Evolutionary conservation across 2,329 filamentous ascomycete genomes (phyloP).

Genomic region (Tolypocladium tundrense): DNA sequence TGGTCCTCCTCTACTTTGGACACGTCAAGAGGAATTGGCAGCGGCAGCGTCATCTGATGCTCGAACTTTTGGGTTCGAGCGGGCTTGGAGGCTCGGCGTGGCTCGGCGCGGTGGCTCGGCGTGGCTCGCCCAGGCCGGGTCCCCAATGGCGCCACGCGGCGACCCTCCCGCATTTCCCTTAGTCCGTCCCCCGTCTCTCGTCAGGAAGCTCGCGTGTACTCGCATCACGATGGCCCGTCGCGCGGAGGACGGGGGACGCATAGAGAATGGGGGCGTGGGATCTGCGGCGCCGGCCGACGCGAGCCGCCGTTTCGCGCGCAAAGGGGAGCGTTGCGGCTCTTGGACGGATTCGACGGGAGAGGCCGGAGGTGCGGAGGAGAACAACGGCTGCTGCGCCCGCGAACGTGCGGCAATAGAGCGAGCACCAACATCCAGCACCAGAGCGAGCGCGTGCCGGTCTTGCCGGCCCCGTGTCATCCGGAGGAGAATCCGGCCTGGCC

Average conservation of each 20-base stretch:
- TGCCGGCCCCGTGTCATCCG: background rate
- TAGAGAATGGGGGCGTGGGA: background rate
- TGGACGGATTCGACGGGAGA: background rate
- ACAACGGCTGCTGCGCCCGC: background rate
- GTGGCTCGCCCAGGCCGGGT: background rate
- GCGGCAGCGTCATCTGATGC: background rate
- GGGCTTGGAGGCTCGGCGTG: background rate
- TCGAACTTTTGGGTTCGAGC: background rate
- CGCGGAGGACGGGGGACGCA: background rate
- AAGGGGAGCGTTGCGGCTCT: background rate
- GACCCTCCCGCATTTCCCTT: background rate
- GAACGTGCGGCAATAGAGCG: too few species aligned
- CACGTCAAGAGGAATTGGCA: background rate
- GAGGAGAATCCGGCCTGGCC: background rate
- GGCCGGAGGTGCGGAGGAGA: too few species aligned
- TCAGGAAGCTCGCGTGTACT: background rate
- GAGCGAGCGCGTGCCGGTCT: background rate
- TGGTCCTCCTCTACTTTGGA: too few species aligned
- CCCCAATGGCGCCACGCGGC: background rate
- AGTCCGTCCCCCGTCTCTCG: background rate
- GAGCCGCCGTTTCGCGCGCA: background rate
- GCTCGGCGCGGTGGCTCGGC: background rate
- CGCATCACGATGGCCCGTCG: background rate
- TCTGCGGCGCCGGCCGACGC: background rate
- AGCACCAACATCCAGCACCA: background rate